Base-by-base conservation (phyloP, 2,329 filamentous ascomycete genomes). In the Trichoderma pleuroti region DNA sequence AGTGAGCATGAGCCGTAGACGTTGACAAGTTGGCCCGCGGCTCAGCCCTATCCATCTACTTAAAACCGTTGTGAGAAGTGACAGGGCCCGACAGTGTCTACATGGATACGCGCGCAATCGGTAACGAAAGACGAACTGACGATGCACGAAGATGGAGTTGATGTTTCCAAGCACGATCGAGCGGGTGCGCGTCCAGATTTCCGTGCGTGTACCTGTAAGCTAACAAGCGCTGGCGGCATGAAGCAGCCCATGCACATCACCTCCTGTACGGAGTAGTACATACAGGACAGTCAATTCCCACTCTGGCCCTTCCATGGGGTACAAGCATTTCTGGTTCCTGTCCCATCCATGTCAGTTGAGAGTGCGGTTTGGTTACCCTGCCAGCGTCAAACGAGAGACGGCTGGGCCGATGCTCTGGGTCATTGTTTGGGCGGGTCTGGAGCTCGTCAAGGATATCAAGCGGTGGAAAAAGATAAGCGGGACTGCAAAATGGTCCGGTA, bases 321-420 rank as follows among this genome's bases (percentile, higher is more conserved):
- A n/a, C n/a, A n/a, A 14, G 9, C 3, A 28, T 26, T 12, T 66
- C 52, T 24, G 34, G 11, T 32, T 26, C 26, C 64, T 67, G 56
- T 59, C 18, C 54, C 54, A n/a, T n/a, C n/a, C n/a, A n/a, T 26
- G 26, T 24, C 21, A 21, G 11, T 24, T 18, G 16, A 49, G 49
- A 42, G 32, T 11, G 64, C 52, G 64, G 39, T 39, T 61, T 60
- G 49, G 70, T 71, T 71, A 69, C 70, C 70, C 57, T 69, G 70
- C 70, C 70, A 71, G 70, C 70, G 34, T 57, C 26, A 34, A 42
- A 16, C 16, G n/a, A 16, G 26, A 32, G 49, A 59, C 59, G 57
- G 46, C 30, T 28, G 49, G 57, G 46, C 30, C 34, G 49, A 34
- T 63, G 21, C 3, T 52, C n/a, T 52, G 46, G 65, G 59, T 39